phyloP scores from a whole-genome alignment of 345 rosid species.

The Salix koriyanagi region DNA sequence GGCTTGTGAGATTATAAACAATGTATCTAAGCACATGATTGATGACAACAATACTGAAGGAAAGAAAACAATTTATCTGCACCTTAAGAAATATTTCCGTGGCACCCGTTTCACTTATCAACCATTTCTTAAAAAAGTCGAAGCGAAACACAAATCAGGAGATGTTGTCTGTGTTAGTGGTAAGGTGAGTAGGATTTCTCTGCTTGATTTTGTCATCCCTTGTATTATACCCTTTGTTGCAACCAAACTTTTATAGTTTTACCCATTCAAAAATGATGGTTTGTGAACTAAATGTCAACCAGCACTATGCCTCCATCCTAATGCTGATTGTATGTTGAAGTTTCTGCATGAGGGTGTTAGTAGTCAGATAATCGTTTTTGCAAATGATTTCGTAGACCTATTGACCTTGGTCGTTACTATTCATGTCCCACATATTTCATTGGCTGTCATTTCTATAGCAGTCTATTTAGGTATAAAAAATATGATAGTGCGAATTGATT shows the following conservation, averaged over 20 bases:
- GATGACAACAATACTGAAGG: conserved; percentile 20
- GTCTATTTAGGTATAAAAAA: conserved; percentile 1
- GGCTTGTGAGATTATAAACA: conserved; percentile 53
- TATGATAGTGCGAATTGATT: neutral
- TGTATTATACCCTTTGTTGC: too few relatives aligned
- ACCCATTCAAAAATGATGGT: too few relatives aligned
- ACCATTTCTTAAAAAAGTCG: conserved; percentile 62
- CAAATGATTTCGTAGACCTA: neutral
- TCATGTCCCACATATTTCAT: neutral
- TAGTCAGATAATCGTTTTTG: too few relatives aligned
- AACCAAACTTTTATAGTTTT: too few relatives aligned
- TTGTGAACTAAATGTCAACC: too few relatives aligned
- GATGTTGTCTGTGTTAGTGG: conserved; percentile 83
- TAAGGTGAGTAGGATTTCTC: conserved; percentile 50
- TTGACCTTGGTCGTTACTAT: neutral
- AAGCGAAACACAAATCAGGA: conserved; percentile 59
- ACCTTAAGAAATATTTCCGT: conserved; percentile 78
- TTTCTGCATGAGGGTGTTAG: too few relatives aligned
- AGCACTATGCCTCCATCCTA: too few relatives aligned
- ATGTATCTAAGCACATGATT: conserved; percentile 29
- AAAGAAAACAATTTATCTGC: conserved; percentile 60
- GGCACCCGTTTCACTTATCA: conserved; percentile 72
- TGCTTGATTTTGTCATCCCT: neutral
- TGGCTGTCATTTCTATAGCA: neutral
- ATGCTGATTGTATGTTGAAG: too few relatives aligned